Evolutionary conservation across 23 red algal species (phyloP).

Genomic region (Cyanidioschyzon merolae): DNA sequence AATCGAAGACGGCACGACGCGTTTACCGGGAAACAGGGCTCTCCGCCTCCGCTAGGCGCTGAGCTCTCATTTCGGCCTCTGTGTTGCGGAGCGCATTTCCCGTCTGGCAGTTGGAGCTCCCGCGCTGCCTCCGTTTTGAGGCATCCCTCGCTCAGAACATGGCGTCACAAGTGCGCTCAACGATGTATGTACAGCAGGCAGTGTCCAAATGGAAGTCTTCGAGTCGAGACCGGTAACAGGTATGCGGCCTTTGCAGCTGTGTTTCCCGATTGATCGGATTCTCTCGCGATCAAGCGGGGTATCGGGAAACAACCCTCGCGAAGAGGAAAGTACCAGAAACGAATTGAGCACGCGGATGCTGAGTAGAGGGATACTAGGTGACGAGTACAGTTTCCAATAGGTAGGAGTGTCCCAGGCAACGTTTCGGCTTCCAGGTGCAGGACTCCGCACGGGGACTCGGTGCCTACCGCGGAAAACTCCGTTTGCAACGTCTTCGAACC

Average conservation of each 20-base stretch:
- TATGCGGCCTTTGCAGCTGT: too few species aligned
- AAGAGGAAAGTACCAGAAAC: not conserved
- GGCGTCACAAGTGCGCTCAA: too few species aligned
- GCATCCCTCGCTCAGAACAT: too few species aligned
- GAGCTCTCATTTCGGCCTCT: too few species aligned
- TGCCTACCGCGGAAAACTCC: not conserved
- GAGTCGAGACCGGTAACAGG: not conserved
- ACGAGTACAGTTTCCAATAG: not conserved
- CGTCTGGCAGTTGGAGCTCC: not conserved
- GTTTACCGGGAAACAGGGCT: too few species aligned
- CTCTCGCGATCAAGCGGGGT: not conserved
- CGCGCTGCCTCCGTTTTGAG: not conserved
- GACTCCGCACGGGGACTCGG: too few species aligned
- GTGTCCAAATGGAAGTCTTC: not conserved
- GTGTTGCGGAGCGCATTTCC: too few species aligned
- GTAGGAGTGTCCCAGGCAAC: not conserved
- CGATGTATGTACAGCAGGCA: not conserved
- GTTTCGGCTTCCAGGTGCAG: not conserved
- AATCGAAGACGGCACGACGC: too few species aligned
- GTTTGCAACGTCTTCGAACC: not conserved
- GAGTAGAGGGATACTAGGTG: not conserved
- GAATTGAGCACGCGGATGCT: not conserved
- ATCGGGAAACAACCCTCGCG: not conserved
- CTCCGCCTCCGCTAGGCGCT: too few species aligned
- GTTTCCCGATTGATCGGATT: too few species aligned